Evolutionary conservation across 2,329 filamentous ascomycete genomes (phyloP), one percentile per base, ranked within the genome.

Genomic region (Blastomyces percursus): DNA sequence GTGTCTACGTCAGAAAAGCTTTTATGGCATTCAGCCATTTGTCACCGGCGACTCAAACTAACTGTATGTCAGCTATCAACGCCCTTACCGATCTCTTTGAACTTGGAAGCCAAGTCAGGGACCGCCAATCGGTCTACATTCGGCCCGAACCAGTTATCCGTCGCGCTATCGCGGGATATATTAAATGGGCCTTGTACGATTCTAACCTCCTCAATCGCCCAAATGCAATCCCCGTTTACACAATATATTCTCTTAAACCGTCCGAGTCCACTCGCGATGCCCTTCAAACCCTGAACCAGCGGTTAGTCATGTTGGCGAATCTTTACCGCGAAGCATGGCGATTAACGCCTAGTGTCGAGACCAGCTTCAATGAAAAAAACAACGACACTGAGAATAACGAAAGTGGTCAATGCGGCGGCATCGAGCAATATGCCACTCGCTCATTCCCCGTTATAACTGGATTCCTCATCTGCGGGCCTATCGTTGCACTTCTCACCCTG

Each of bases 141-240:
- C 67, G 67, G 5, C 73, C 74, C 1, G 72, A 76, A 46, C 42
- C 61, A 1, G 64, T 78, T 32, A 75, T 82, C 59, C 71, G 70
- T 61, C 74, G 71, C 7, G 73, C 73, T 2, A 74, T 83, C 57
- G 68, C 73, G 14, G 74, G 74, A 5, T 85, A 83, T 70, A 74
- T 82, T 50, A 74, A 76, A 52, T 85, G 83, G 83, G 80, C 81
- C 1, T 69, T 82, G 61, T 72, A 71, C 32, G 83, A 86, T 66
- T 78, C 75, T 9, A 72, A 70, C 21, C 70, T 83, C 27, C 71
- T 77, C 58, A 68, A 69, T 11, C 66, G 60, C 59, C 59, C 73
- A 56, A 62, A 71, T 1, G 66, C 71, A 19, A 71, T 79, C 11
- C 79, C 81, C 0, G 70, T 82, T 11, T 75, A 84, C 65, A 70